Evolutionary conservation across 306 rosid genomes (phyloP), one percentile per base, ranked within the genome.

Genomic region (Crotalaria pallida): DNA sequence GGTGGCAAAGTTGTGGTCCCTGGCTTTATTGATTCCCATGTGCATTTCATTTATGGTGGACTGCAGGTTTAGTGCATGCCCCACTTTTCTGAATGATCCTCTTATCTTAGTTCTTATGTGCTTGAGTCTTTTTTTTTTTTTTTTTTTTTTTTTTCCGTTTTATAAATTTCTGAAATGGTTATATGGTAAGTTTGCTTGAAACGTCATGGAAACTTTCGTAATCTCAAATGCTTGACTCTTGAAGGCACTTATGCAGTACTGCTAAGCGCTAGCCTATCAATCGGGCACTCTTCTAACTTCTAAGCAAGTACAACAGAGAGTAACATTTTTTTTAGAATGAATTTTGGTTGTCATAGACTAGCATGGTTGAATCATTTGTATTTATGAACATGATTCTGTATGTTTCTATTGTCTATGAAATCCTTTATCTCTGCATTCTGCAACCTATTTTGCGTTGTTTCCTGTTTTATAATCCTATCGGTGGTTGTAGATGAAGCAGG

Each of bases 21-120:
- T 74, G 96, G 98, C 50, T 89, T 92, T 72, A 84, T 92, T 57
- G 98, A 92, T 84, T 84, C 96, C 19, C 96, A 89, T 50, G 86
- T 84, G 59, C 98, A 92, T 82, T 74, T 92, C 52, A 77, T 92
- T 55, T 7, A 7, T 64, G 92, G 86, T 66, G 98, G 98, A 78
- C 83, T 84, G 21, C 96, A 83, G 96, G 98, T 92, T 33, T 38
- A 40, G 59, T 61, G 12, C 56, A 61, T 60, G 24, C 36, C 58
- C 58, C 60, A 4, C 31, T 33, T 67, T 69, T 36, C 67, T 41
- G 13, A 55, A 38, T 31, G 27, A 7, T 71, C 48, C 40, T 58
- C n/a, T 16, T 15, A 10, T 48, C 58, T 47, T 13, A 40, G 4
- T 60, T 26, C 50, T 61, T 11, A 38, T 33, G 31, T 43, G 27